These are phyloP conservation scores for Ophiostoma sp. DNA, from an alignment of 2,329 filamentous ascomycete genomes.

Conservation along the genomic window DNA sequence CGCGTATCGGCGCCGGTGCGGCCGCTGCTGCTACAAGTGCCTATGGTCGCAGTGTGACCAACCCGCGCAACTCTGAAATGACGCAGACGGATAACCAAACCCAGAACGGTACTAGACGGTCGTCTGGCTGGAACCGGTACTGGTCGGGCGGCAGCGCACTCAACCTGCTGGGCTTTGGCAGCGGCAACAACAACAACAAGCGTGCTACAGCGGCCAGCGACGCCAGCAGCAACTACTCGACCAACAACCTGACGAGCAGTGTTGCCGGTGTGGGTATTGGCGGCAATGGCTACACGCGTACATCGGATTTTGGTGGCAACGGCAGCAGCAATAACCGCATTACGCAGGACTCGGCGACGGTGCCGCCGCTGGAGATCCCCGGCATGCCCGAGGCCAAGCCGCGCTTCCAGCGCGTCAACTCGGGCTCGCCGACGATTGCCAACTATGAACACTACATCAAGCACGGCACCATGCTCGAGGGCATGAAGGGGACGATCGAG, in stretches of 20 bases:
- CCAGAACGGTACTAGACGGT: constrained; percentile 49
- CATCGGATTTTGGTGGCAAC: not conserved
- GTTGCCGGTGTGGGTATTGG: constrained; percentile 1
- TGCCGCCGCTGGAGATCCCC: constrained; percentile 61
- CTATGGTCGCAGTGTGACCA: constrained; percentile 23
- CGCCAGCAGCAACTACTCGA: constrained; percentile 52
- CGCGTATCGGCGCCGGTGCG: constrained; percentile 28
- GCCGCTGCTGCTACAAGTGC: constrained; percentile 6
- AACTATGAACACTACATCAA: constrained; percentile 49
- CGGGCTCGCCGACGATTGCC: constrained; percentile 64
- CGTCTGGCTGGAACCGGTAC: constrained; percentile 72
- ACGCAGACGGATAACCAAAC: constrained; percentile 31
- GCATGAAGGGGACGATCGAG: constrained; percentile 58
- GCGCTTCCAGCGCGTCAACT: constrained; percentile 60
- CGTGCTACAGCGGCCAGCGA: constrained; percentile 45
- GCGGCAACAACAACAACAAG: constrained; percentile 35
- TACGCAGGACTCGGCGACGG: constrained; percentile 62
- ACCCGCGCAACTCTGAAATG: constrained; percentile 11
- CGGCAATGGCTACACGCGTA: not conserved
- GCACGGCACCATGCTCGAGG: constrained; percentile 47
- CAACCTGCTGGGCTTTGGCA: constrained; percentile 57
- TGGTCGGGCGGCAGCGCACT: constrained; percentile 68
- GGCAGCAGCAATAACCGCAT: constrained; percentile 36
- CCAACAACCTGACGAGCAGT: constrained; percentile 36
- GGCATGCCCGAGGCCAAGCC: constrained; percentile 48